These are phyloP conservation scores for Aethionema arabicum DNA, from an alignment of 345 rosid species.

Conservation along the genomic window DNA sequence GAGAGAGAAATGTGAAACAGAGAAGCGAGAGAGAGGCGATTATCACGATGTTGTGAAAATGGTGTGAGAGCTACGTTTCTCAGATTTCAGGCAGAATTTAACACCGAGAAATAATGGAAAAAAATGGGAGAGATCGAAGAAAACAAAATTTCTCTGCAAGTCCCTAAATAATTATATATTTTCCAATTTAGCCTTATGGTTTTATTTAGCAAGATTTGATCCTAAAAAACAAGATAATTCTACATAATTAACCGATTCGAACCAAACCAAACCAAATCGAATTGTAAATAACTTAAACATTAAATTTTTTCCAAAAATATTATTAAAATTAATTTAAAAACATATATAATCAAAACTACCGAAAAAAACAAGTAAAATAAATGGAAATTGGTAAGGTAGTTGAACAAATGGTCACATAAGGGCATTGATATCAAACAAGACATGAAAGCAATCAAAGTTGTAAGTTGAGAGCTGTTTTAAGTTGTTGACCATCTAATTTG, in stretches of 20 bases:
- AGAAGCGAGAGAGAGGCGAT: conserved; percentile 28
- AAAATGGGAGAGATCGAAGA: no score
- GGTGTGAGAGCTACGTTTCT: conserved; percentile 31
- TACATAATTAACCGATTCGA: no score
- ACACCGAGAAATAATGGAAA: not conserved
- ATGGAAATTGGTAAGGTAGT: conserved; percentile 26
- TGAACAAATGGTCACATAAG: conserved; percentile 29
- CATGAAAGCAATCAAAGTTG: conserved; percentile 10
- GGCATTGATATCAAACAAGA: conserved; percentile 21
- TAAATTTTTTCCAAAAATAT: not conserved
- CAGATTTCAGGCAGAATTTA: conserved; percentile 19
- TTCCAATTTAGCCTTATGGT: not conserved
- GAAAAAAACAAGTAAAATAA: conserved; percentile 7
- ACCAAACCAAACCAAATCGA: no score
- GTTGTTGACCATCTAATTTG: conserved; percentile 22
- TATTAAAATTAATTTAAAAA: not conserved
- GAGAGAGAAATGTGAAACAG: not conserved
- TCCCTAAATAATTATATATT: not conserved
- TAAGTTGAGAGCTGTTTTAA: conserved; percentile 22
- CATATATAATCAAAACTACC: not conserved
- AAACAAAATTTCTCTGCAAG: not conserved
- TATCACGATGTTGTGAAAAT: conserved; percentile 37
- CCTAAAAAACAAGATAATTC: not conserved
- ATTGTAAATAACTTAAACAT: not conserved
- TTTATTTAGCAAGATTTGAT: not conserved